phyloP scores from a whole-genome alignment of 139 green algal species.

The Chlorella sorokiniana region DNA sequence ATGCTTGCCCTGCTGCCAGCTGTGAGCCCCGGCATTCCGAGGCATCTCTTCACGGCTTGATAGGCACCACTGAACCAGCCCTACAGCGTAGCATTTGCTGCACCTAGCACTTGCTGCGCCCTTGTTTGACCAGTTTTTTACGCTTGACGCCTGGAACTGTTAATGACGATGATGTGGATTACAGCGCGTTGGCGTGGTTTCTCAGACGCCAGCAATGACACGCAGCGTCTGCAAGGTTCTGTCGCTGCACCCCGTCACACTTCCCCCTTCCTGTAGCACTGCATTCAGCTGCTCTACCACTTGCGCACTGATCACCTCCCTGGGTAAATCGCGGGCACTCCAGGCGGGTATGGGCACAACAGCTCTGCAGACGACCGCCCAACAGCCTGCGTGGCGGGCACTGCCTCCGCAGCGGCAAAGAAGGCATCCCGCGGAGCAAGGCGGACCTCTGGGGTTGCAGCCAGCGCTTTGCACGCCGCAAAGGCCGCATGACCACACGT shows the following conservation, averaged over 20 bases:
- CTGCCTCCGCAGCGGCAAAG: slow-evolving; percentile 43
- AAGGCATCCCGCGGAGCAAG: slow-evolving; percentile 66
- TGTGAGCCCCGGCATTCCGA: too few species aligned
- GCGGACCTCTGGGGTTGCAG: neutral
- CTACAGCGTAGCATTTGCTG: too few species aligned
- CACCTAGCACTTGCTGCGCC: too few species aligned
- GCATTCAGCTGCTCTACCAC: slow-evolving; percentile 47
- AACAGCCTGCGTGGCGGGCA: slow-evolving; percentile 29
- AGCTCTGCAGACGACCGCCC: slow-evolving; percentile 75
- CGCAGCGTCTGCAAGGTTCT: slow-evolving; percentile 46
- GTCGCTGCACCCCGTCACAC: slow-evolving; percentile 64
- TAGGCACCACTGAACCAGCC: too few species aligned
- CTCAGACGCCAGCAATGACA: slow-evolving; percentile 24
- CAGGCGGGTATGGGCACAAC: slow-evolving; percentile 90
- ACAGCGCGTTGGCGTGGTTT: neutral
- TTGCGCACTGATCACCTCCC: slow-evolving; percentile 67
- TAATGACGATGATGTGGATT: neutral
- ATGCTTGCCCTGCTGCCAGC: too few species aligned
- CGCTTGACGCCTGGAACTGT: too few species aligned
- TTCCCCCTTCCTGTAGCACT: slow-evolving; percentile 53
- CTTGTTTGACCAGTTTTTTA: too few species aligned
- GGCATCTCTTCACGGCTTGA: too few species aligned
- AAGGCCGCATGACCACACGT: neutral
- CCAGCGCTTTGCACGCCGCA: neutral
- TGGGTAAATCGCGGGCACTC: slow-evolving; percentile 80